phyloP scores from a whole-genome alignment of 352 stramenopile genomes.

The Pythium volutum region DNA sequence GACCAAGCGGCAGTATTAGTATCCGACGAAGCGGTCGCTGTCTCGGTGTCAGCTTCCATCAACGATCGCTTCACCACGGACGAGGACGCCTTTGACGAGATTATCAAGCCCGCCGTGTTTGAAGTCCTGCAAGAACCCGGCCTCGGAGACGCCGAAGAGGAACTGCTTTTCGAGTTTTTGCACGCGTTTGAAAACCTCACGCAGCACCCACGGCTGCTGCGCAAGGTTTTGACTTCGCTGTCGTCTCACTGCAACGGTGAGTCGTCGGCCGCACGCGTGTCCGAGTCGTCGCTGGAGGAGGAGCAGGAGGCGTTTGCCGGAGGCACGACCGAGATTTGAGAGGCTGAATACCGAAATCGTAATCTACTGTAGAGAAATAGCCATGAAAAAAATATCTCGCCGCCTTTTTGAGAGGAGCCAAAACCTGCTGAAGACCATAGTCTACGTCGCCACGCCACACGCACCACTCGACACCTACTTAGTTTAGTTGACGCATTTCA shows the following conservation, averaged over 20 bases:
- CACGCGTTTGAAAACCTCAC: slow-evolving; percentile 73
- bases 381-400: neutral
- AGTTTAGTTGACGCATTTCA: neutral
- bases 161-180: slow-evolving; percentile 76
- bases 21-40: neutral
- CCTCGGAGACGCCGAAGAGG: slow-evolving; percentile 46
- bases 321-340: slow-evolving; percentile 20
- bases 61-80: slow-evolving; percentile 33
- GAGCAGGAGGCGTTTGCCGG: neutral
- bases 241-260: neutral
- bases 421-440: slow-evolving; percentile 1
- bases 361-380: slow-evolving; percentile 19
- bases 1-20: too few species aligned
- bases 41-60: too few species aligned
- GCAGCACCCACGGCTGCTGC: slow-evolving; percentile 56
- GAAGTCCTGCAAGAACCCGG: slow-evolving; percentile 55
- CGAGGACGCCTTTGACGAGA: slow-evolving; percentile 54
- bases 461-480: neutral
- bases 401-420: neutral
- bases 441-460: neutral
- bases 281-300: neutral
- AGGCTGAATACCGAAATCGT: neutral
- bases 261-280: neutral
- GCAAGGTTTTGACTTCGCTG: slow-evolving; percentile 45
- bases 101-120: slow-evolving; percentile 80